Base-by-base conservation (phyloP, 352 stramenopile genomes). In the Elongisporangium prolatum region DNA sequence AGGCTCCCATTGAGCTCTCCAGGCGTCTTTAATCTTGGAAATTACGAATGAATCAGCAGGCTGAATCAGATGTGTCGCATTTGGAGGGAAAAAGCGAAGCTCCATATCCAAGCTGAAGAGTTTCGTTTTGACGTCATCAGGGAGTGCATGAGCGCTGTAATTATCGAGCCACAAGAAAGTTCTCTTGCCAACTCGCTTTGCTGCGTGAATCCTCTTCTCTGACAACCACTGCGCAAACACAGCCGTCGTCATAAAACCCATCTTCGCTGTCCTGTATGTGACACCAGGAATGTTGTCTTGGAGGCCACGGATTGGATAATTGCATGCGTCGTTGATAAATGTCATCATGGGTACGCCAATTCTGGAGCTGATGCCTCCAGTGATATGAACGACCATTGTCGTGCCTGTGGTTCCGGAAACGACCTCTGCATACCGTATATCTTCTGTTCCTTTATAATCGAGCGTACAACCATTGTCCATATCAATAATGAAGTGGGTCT, bases 371-470 rank as follows among this genome's bases (percentile, higher is more conserved):
- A 3, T 34, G 7, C 24, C 24, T 3, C 24, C 24, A 3, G 24
- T 34, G 4, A 34, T 34, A 7, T 34, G 24, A 8, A 34, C 24
- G 4, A 34, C 24, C 24, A 52, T 34, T 40, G 54, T 49, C 54
- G 50, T 59, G 13, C 54, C 54, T 14, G 54, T 59, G 6, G 48
- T 59, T 2, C 54, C 54, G 17, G 54, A 52, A 2, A 59, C 54
- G 4, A 52, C 28, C 6, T 59, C 54, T n/a, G 54, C 48, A 53
- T 59, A 59, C 2, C 54, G 54, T 16, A 59, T 21, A n/a, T 59
- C n/a, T n/a, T 59, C 3, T 3, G 28, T 14, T 5, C 54, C 50
- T 11, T 20, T 14, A 34, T 40, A 59, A 52, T 37, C 21, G 7
- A 59, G 28, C 4, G 48, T 59, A 7, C 28, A 7, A 2, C 24